phyloP scores from a whole-genome alignment of 2,329 filamentous ascomycete species.

The Colletotrichum sp. region DNA sequence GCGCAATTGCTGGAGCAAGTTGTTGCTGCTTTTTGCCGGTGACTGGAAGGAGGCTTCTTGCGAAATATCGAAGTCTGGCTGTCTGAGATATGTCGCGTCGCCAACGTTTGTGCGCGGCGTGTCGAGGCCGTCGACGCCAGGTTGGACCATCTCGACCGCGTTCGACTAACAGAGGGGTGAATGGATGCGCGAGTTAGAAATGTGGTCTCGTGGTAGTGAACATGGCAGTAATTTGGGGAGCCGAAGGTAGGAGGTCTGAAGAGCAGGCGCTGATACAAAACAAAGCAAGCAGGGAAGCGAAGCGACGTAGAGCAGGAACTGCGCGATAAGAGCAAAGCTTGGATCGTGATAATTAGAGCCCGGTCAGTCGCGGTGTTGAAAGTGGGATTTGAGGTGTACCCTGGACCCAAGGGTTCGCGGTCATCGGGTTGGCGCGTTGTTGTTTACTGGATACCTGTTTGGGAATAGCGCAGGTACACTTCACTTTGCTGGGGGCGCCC shows the following conservation, averaged over 20 bases:
- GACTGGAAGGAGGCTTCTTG: conserved; percentile 88
- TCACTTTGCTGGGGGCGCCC: not conserved
- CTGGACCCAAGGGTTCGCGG: conserved; percentile 15
- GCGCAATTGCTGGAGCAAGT: conserved; percentile 77
- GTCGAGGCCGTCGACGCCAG: conserved; percentile 72
- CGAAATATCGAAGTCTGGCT: conserved; percentile 81
- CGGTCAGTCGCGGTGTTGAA: conserved; percentile 13
- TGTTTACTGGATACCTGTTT: conserved; percentile 48
- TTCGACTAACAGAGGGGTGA: conserved; percentile 1
- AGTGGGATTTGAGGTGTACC: conserved; percentile 5
- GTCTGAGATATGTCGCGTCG: conserved; percentile 80
- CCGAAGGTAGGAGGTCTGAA: not conserved
- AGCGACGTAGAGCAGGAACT: not conserved
- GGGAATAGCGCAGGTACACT: conserved; percentile 32
- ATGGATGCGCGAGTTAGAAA: conserved; percentile 2
- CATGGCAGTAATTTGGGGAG: conserved; percentile 2
- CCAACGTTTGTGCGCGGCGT: conserved; percentile 86
- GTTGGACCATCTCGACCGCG: conserved; percentile 63
- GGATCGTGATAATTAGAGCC: conserved; percentile 4
- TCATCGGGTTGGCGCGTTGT: conserved; percentile 17
- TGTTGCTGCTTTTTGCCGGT: conserved; percentile 69
- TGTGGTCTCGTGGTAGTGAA: not conserved
- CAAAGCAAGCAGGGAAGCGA: not conserved
- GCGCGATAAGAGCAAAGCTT: not conserved
- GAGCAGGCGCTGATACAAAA: not conserved